phyloP scores from a whole-genome alignment of 352 stramenopile genomes.

The Phytopythium oedochilum region DNA sequence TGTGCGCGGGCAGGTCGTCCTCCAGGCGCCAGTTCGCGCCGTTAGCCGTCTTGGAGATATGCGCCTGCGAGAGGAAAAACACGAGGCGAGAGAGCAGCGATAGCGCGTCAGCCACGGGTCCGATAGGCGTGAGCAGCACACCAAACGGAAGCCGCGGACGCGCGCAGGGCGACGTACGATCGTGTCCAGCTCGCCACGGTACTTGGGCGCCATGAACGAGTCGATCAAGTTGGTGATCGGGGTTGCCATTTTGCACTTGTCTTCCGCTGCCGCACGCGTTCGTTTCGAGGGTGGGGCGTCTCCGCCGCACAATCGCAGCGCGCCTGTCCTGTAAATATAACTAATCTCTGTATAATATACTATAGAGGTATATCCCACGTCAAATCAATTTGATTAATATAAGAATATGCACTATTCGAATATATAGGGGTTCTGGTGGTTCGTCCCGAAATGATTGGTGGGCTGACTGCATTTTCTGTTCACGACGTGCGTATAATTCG shows the following conservation, averaged over 20 bases:
- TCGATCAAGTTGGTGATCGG: slow-evolving; percentile 60
- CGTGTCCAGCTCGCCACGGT: slow-evolving; percentile 36
- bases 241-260: slow-evolving; percentile 53
- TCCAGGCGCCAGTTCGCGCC: slow-evolving; percentile 67
- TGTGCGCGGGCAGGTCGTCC: slow-evolving; percentile 47
- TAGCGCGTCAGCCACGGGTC: not conserved
- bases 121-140: not conserved
- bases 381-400: not conserved
- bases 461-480: too few species aligned
- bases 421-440: too few species aligned
- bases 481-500: not conserved
- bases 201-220: slow-evolving; percentile 62
- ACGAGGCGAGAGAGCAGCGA: too few species aligned
- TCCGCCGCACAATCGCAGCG: not conserved
- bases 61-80: too few species aligned
- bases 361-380: too few species aligned
- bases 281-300: not conserved
- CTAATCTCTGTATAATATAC: slow-evolving; percentile 1
- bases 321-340: too few species aligned
- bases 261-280: not conserved
- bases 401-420: too few species aligned
- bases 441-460: too few species aligned
- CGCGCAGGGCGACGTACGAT: slow-evolving; percentile 29
- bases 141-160: not conserved
- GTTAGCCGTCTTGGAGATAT: slow-evolving; percentile 44